Evolutionary conservation across 1,284 basidiomycete genomes (phyloP).

Genomic region (Ceratobasidium sp.): DNA sequence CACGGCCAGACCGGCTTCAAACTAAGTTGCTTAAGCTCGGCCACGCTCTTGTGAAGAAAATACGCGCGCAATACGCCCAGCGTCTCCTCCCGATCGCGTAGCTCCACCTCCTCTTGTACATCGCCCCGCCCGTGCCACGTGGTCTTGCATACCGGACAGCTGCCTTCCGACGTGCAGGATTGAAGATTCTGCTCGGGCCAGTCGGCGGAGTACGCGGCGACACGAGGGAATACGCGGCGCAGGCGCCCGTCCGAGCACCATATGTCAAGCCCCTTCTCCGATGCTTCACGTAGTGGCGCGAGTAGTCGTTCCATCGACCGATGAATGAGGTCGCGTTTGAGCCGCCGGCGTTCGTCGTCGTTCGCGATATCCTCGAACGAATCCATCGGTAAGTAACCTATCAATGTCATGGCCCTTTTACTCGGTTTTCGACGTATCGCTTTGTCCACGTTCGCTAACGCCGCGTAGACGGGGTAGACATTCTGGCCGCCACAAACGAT

Average conservation of each 20-base stretch:
- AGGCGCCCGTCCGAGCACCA: constrained; percentile 28
- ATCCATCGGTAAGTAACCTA: constrained; percentile 42
- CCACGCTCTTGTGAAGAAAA: not conserved
- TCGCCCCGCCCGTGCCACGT: not conserved
- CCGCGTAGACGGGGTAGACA: constrained; percentile 20
- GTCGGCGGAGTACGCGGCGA: constrained; percentile 19
- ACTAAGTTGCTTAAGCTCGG: not conserved
- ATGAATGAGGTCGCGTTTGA: constrained; percentile 4
- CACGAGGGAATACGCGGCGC: not conserved
- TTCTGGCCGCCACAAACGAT: constrained; percentile 15
- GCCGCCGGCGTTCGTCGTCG: not conserved
- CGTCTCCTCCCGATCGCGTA: constrained; percentile 15
- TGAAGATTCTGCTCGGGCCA: constrained; percentile 24
- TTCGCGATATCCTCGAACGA: constrained; percentile 6
- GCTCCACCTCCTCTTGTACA: no score
- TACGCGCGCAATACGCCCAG: not conserved
- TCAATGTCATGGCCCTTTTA: constrained; percentile 20
- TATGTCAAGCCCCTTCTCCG: constrained; percentile 13
- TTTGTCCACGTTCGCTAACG: constrained; percentile 43
- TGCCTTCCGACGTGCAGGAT: constrained; percentile 18
- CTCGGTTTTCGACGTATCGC: constrained; percentile 19
- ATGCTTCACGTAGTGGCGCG: not conserved
- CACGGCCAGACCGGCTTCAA: constrained; percentile 34
- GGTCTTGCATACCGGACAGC: constrained; percentile 23
- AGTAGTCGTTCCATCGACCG: constrained; percentile 13